These are phyloP conservation scores for Phyllosticta citribraziliensis DNA, from an alignment of 2,329 filamentous ascomycete genomes.

Conservation along the genomic window DNA sequence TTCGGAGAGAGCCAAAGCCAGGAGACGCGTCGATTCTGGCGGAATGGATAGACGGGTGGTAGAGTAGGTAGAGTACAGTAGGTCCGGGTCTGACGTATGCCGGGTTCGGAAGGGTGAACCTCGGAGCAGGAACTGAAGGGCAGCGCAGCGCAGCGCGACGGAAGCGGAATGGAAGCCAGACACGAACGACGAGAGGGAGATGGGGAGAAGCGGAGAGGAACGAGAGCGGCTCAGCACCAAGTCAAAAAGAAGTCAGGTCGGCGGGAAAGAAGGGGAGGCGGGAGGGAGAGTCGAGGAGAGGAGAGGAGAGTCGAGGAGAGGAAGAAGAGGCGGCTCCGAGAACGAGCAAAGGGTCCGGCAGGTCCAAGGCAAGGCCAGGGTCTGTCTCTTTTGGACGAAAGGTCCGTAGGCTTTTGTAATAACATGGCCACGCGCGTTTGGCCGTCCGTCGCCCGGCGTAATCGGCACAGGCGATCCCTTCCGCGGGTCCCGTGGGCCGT, in stretches of 20 bases:
- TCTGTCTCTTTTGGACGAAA: not conserved
- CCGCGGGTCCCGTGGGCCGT: constrained; percentile 7
- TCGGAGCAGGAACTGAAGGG: not conserved
- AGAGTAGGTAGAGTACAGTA: not conserved
- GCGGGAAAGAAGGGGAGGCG: not conserved
- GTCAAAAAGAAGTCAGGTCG: not conserved
- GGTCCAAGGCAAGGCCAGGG: not conserved
- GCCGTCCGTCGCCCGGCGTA: too few species aligned
- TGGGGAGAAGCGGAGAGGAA: not conserved
- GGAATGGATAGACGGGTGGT: not conserved
- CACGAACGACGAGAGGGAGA: not conserved
- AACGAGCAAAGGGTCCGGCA: not conserved
- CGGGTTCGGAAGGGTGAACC: not conserved
- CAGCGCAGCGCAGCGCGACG: not conserved
- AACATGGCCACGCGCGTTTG: not conserved
- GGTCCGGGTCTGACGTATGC: not conserved
- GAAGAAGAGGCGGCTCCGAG: not conserved
- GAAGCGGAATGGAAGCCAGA: not conserved
- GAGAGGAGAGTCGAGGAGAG: not conserved
- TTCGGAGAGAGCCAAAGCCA: not conserved
- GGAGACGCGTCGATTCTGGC: not conserved
- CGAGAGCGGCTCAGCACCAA: not conserved
- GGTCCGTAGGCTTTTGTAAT: constrained; percentile 11
- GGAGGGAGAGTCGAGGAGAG: not conserved
- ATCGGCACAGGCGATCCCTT: constrained; percentile 3